A percentile compares a stretch with the other conserved stretches of the same genome.
Conservation (phyloP, 176 grass and related monocot species). For the barley (Hordeum vulgare) region DNA sequence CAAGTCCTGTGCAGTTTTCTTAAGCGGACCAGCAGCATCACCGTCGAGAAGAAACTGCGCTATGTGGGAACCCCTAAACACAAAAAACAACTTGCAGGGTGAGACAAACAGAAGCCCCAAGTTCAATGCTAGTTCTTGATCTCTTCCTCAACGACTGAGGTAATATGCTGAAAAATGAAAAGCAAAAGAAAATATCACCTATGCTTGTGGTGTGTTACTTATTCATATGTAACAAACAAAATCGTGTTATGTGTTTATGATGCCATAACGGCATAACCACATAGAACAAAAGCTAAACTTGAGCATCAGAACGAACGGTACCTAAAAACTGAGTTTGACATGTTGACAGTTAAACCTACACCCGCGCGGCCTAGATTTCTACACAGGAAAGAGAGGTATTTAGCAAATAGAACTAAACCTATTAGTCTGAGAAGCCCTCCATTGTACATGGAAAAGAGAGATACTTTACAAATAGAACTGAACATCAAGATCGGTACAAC, state of each 20-base stretch:
- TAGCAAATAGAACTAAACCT: background rate
- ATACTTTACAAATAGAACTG: background rate
- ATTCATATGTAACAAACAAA: background rate
- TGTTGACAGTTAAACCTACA: background rate
- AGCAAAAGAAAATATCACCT: background rate
- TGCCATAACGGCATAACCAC: background rate
- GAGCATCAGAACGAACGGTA: background rate
- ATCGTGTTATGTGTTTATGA: background rate
- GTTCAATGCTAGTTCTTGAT: background rate
- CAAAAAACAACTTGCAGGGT: background rate
- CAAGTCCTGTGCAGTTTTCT: constrained; percentile 50
- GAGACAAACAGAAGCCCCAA: background rate
- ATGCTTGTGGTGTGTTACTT: background rate
- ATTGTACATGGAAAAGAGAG: background rate
- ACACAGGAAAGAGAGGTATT: background rate
- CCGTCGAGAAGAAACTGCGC: constrained; percentile 71
- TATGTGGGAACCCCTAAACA: constrained; percentile 45
- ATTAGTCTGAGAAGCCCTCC: background rate
- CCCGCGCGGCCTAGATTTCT: background rate
- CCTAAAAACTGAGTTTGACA: background rate
- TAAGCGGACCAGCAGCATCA: constrained; percentile 44
- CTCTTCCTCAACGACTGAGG: background rate
- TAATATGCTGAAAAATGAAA: background rate
- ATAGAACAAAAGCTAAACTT: background rate
- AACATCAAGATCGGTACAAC: background rate